Evolutionary conservation across 164 flowering plant species (phyloP), one percentile per base, ranked within the genome.

Genomic region (Protea cynaroides): DNA sequence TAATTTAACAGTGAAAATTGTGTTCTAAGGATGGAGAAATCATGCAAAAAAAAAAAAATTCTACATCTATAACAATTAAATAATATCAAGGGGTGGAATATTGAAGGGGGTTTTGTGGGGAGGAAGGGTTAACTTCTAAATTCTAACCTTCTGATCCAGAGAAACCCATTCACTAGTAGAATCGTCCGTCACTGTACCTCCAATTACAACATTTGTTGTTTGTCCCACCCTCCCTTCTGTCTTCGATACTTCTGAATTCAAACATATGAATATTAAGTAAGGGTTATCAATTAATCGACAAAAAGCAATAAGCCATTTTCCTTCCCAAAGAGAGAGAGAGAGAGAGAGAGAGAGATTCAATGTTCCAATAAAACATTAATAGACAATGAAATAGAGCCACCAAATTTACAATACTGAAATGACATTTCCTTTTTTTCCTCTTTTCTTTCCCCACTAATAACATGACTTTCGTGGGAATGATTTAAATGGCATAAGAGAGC

Each of bases 211-310:
- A 81, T 90, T 90, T 18, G 95, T 94, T 0, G 98, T 89, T 71
- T 91, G 97, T 58, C 97, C 96, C 70, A 94, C 85, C 69, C 98
- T 82, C 53, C 98, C 96, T 80, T 94, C 97, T 25, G 93, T 77
- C 80, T 83, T 94, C 18, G 99, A 94, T n/a, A 91, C 96, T 80
- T 89, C 97, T 94, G 82, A 23, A 77, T 38, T 60, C 73, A 43
- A 53, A 52, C 61, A 49, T 54, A 19, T 3, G 34, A 63, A 19
- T 22, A 50, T 18, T 24, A 34, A 4, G 53, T 22, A 49, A 36
- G 25, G 0, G 6, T 14, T 19, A 15, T 3, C 29, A 10, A 21
- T 18, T 56, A 24, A 56, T n/a, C 37, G 34, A 62, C 1, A 62
- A 34, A 1, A 12, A 49, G 52, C 6, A 15, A 49, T 4, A 49